phyloP scores from a whole-genome alignment of 352 stramenopile genomes.

The Pythium dissotocum region DNA sequence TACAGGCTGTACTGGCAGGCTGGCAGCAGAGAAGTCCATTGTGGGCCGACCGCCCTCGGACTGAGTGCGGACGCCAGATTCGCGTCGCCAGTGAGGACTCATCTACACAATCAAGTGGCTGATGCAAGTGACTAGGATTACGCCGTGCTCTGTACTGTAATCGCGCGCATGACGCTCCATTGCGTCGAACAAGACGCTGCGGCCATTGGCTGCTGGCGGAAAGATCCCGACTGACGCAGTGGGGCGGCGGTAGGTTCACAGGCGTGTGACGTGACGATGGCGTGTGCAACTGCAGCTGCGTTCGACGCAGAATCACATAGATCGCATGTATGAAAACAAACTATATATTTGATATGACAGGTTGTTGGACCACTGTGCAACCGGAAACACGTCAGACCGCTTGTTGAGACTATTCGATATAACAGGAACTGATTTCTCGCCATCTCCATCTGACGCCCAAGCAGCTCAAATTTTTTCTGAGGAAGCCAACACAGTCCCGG shows the following conservation, averaged over 20 bases:
- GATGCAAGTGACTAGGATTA: too few relatives aligned
- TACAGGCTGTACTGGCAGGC: too few relatives aligned
- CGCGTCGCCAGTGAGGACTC: too few relatives aligned
- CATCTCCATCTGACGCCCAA: neutral
- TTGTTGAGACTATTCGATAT: neutral
- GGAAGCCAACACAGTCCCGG: neutral
- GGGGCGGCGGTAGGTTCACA: neutral
- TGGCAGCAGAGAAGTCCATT: too few relatives aligned
- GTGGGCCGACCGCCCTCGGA: too few relatives aligned
- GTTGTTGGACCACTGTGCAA: neutral
- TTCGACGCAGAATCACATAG: neutral
- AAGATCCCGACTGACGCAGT: neutral
- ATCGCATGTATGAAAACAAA: neutral
- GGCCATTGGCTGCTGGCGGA: neutral
- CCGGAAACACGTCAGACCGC: neutral
- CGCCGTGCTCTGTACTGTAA: neutral
- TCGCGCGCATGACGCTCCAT: neutral
- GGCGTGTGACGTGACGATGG: neutral
- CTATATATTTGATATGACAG: neutral
- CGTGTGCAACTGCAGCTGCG: neutral
- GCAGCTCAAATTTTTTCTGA: neutral
- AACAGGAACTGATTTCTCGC: neutral
- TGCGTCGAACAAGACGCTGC: neutral
- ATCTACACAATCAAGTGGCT: too few relatives aligned
- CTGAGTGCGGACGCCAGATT: too few relatives aligned